A percentile compares a stretch with the other conserved stretches of the same genome.
These are phyloP conservation scores for Glycine latifolia DNA, from an alignment of 306 rosid genomes.

Conservation along the genomic window DNA sequence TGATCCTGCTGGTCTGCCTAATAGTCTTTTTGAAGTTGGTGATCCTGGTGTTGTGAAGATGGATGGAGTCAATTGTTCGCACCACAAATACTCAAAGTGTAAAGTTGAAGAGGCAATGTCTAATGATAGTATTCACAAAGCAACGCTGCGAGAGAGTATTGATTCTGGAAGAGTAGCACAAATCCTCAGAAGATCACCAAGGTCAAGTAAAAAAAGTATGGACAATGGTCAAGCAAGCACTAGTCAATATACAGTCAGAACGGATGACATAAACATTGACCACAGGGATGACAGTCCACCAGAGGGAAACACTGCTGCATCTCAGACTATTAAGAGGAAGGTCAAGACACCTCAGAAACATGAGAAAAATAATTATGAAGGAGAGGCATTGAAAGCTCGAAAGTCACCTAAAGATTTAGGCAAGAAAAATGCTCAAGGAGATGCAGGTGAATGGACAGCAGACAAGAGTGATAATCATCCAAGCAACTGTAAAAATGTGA, in stretches of 20 bases:
- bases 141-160: slow-evolving; percentile 41
- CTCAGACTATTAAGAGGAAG: slow-evolving; percentile 47
- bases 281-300: slow-evolving; percentile 34
- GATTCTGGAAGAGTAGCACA: slow-evolving; percentile 44
- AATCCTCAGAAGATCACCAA: slow-evolving; percentile 57
- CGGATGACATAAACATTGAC: slow-evolving; percentile 39
- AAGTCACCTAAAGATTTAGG: slow-evolving; percentile 72
- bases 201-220: slow-evolving; percentile 41
- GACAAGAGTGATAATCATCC: slow-evolving; percentile 44
- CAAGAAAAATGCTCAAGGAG: slow-evolving; percentile 53
- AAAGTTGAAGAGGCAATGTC: slow-evolving; percentile 48
- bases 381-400: slow-evolving; percentile 44
- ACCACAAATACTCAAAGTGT: slow-evolving; percentile 39
- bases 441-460: slow-evolving; percentile 40
- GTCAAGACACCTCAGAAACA: slow-evolving; percentile 58
- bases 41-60: slow-evolving; percentile 44
- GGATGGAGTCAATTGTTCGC: slow-evolving; percentile 44
- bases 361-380: slow-evolving; percentile 44
- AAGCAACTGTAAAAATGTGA: slow-evolving; percentile 39
- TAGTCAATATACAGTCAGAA: slow-evolving; percentile 37
- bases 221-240: slow-evolving; percentile 45
- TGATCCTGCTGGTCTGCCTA: slow-evolving; percentile 83
- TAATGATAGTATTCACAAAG: slow-evolving; percentile 37
- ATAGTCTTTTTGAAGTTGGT: slow-evolving; percentile 47
- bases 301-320: slow-evolving; percentile 38